phyloP scores from a whole-genome alignment of 176 grass and related monocot species.

The Triticum urartu region DNA sequence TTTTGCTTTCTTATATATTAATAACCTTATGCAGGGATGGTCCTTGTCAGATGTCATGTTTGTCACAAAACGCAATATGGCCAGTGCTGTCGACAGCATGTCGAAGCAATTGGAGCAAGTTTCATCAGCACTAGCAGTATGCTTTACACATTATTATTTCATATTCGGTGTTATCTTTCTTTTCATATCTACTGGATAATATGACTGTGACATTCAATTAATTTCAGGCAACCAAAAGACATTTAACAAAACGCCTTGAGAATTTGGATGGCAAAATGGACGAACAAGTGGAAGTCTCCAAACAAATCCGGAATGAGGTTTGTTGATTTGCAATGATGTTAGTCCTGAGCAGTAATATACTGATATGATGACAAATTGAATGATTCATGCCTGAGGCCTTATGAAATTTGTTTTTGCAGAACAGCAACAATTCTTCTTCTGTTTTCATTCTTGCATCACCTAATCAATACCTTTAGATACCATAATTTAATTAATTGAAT shows the following conservation, averaged over 20 bases:
- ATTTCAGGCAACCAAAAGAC: conserved; percentile 83
- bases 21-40: conserved; percentile 66
- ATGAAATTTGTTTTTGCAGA: neutral
- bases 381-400: neutral
- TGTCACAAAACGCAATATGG: conserved; percentile 89
- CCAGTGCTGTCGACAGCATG: conserved; percentile 77
- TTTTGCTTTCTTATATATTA: conserved; percentile 31
- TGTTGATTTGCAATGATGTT: conserved; percentile 21
- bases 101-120: conserved; percentile 98
- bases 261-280: conserved; percentile 96
- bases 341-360: neutral
- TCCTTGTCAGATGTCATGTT: conserved; percentile 96
- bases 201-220: neutral
- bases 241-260: conserved; percentile 78
- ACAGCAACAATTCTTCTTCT: neutral
- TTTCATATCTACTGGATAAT: conserved; percentile 1
- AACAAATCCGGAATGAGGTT: conserved; percentile 86
- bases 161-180: neutral
- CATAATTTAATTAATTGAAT: neutral
- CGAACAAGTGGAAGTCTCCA: conserved; percentile 80
- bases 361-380: neutral
- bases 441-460: neutral
- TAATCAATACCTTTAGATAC: neutral
- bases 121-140: conserved; percentile 73
- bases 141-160: conserved; percentile 30